A percentile compares a stretch with the other conserved stretches of the same genome.
These are phyloP conservation scores for Phytomonas francai DNA, from an alignment of 208 protist genomes.

Conservation along the genomic window DNA sequence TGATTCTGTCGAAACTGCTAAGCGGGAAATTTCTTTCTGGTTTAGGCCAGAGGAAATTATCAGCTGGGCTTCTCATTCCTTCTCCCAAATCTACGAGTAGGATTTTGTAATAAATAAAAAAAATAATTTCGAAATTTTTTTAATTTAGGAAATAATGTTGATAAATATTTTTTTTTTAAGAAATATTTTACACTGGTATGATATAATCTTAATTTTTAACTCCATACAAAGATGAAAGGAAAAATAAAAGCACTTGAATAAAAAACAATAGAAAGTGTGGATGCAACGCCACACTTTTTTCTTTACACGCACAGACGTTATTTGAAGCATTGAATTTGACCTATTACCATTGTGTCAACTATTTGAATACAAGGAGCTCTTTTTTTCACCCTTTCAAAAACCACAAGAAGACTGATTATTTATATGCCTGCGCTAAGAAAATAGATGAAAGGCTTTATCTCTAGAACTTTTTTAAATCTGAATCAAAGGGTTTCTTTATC, in stretches of 20 bases:
- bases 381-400: neutral
- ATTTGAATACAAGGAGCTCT: neutral
- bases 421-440: neutral
- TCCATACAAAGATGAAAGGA: neutral
- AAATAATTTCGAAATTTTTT: neutral
- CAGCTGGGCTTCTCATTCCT: conserved; percentile 72
- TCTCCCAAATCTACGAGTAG: conserved; percentile 83
- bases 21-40: conserved; percentile 96
- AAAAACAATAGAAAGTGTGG: neutral
- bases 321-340: neutral
- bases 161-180: neutral
- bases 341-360: neutral
- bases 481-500: neutral
- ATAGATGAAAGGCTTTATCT: neutral
- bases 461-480: neutral
- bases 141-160: neutral
- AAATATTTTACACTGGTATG: conserved; percentile 3
- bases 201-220: conserved; percentile 1
- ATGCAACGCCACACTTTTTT: neutral
- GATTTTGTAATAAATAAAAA: conserved; percentile 6
- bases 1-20: conserved; percentile 90
- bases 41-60: conserved; percentile 90
- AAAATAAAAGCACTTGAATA: neutral
- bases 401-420: neutral
- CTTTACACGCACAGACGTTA: neutral